Percentiles rank a stretch among this genome's conserved stretches.
Conservation (phyloP, 352 stramenopile genomes). For the Hyaloperonospora brassicae region DNA sequence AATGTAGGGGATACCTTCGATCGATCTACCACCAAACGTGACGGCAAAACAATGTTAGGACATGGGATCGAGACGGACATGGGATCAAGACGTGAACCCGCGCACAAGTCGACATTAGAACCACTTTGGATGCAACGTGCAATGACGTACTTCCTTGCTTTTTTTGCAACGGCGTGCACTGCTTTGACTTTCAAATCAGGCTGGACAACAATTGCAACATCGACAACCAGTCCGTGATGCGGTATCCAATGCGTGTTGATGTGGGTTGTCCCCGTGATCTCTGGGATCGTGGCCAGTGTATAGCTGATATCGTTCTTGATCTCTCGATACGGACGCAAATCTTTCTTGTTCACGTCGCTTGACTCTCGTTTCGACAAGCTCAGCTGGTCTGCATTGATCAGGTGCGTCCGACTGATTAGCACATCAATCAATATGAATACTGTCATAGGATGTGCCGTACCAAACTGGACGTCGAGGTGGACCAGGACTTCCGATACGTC, state of each 20-base stretch:
- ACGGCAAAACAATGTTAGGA: background rate
- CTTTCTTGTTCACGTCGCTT: slow-evolving; percentile 33
- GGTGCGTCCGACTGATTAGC: background rate
- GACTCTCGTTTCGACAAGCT: slow-evolving; percentile 15
- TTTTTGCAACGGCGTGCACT: slow-evolving; percentile 62
- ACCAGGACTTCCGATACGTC: slow-evolving; percentile 86
- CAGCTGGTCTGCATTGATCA: slow-evolving; percentile 17
- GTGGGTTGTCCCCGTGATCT: slow-evolving; percentile 67
- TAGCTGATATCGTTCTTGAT: slow-evolving; percentile 64
- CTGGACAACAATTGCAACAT: slow-evolving; percentile 71
- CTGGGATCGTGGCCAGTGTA: slow-evolving; percentile 51
- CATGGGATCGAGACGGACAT: no score
- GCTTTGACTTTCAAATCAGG: slow-evolving; percentile 70
- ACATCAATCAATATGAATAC: background rate
- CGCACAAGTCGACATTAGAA: no score
- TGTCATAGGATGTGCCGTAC: slow-evolving; percentile 16
- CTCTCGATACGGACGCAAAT: slow-evolving; percentile 68
- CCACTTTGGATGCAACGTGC: background rate
- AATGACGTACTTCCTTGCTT: slow-evolving; percentile 48
- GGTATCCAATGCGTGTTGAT: slow-evolving; percentile 78
- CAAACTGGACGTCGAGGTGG: slow-evolving; percentile 71
- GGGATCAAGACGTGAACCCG: no score
- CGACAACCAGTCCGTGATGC: slow-evolving; percentile 60
- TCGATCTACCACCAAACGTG: slow-evolving; percentile 32
- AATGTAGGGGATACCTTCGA: slow-evolving; percentile 74